phyloP scores from a whole-genome alignment of 2,329 filamentous ascomycete species.

The Scedosporium boydii region DNA sequence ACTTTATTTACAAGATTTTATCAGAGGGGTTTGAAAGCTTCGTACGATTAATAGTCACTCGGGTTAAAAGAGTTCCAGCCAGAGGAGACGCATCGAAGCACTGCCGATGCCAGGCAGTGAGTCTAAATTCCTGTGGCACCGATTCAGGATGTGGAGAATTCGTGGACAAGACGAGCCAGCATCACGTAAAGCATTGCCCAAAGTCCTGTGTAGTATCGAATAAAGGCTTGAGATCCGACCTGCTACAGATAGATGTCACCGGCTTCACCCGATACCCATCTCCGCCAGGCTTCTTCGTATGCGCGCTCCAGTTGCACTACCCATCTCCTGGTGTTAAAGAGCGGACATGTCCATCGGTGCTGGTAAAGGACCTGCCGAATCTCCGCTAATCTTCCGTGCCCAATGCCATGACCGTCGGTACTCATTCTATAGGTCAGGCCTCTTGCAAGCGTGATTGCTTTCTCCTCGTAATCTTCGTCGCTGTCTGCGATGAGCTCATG shows the following conservation, averaged over 20 bases:
- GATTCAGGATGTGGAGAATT: too few species aligned
- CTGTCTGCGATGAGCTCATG: conserved; percentile 66
- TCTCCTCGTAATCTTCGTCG: conserved; percentile 77
- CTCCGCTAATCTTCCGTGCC: conserved; percentile 62
- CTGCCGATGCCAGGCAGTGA: too few species aligned
- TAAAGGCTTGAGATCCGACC: too few species aligned
- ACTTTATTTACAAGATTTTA: too few species aligned
- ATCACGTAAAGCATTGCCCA: too few species aligned
- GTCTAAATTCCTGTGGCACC: too few species aligned
- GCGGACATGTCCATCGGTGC: conserved; percentile 71
- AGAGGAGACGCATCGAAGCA: too few species aligned
- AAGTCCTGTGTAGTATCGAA: too few species aligned
- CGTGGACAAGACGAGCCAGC: too few species aligned
- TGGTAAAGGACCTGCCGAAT: conserved; percentile 75
- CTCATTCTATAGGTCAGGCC: conserved; percentile 48
- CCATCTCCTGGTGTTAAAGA: conserved; percentile 91
- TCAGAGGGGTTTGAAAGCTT: too few species aligned
- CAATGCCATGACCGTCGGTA: conserved; percentile 37
- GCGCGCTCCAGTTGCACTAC: conserved; percentile 80
- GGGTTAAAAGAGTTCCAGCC: too few species aligned
- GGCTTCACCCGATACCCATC: conserved; percentile 78
- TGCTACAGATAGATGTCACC: conserved; percentile 77
- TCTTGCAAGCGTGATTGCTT: conserved; percentile 58
- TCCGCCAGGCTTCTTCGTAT: conserved; percentile 79
- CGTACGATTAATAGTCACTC: too few species aligned